Conservation (phyloP, 257 asterid genomes). For the Rhazya stricta region DNA sequence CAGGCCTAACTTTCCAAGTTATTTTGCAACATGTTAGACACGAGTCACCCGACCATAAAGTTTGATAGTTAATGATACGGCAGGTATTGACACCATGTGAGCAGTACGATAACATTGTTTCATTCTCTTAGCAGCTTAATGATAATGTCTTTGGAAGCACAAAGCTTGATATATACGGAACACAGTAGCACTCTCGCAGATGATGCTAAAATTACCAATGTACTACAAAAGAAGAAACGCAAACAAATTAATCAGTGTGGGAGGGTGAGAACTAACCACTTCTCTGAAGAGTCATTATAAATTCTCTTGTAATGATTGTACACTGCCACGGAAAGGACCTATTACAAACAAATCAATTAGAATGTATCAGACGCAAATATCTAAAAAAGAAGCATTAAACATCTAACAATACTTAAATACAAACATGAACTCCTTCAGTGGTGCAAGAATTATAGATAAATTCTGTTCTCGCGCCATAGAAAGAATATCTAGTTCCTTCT, state of each 20-base stretch:
- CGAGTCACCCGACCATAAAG: background rate
- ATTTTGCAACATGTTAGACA: constrained; percentile 18
- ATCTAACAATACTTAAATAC: background rate
- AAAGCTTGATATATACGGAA: background rate
- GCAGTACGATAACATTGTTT: background rate
- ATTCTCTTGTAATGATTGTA: constrained; percentile 99
- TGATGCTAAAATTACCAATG: background rate
- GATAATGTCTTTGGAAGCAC: background rate
- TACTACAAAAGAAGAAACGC: background rate
- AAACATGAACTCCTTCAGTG: background rate
- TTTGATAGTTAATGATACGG: background rate
- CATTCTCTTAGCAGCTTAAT: background rate
- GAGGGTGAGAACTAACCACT: constrained; percentile 57
- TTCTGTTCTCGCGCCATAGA: background rate
- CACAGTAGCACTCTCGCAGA: background rate
- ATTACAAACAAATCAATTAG: constrained; percentile 18
- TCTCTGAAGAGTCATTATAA: constrained; percentile 58
- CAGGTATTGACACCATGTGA: background rate
- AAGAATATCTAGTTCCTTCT: background rate
- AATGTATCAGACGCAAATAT: background rate
- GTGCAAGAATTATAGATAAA: background rate
- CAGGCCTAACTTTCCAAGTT: constrained; percentile 67
- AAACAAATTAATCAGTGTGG: background rate
- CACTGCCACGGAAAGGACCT: constrained; percentile 98
- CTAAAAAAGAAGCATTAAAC: background rate